Evolutionary conservation across 805 yeast species (phyloP).

Genomic region (Wickerhamomyces rabaulensis): DNA sequence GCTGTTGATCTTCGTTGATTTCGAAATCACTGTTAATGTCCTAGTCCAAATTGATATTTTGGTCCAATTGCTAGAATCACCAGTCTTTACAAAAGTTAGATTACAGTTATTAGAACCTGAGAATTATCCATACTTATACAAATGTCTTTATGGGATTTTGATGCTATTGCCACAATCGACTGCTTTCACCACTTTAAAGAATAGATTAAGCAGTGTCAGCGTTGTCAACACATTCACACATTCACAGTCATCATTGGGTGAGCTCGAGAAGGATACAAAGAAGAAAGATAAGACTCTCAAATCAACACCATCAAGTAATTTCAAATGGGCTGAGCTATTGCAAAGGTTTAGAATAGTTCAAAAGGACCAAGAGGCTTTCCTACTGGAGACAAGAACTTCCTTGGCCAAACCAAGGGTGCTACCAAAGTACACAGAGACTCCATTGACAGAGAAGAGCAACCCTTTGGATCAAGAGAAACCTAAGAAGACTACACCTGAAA

Average conservation of each 20-base stretch:
- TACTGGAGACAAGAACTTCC: constrained; percentile 11
- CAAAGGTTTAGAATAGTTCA: constrained; percentile 47
- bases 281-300: neutral
- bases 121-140: constrained; percentile 71
- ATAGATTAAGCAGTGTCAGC: constrained; percentile 52
- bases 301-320: constrained; percentile 14
- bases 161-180: constrained; percentile 94
- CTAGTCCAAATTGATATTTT: constrained; percentile 84
- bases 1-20: constrained; percentile 71
- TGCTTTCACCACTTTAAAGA: constrained; percentile 78
- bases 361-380: constrained; percentile 29
- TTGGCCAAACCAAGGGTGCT: constrained; percentile 10
- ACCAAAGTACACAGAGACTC: constrained; percentile 21
- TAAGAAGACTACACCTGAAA: constrained; percentile 1
- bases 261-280: neutral
- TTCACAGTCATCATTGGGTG: constrained; percentile 4
- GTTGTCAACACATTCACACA: constrained; percentile 25
- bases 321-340: constrained; percentile 38
- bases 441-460: constrained; percentile 13
- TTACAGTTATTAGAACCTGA: constrained; percentile 87
- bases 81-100: constrained; percentile 82
- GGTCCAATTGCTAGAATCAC: constrained; percentile 87
- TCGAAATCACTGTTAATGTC: constrained; percentile 73
- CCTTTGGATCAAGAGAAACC: constrained; percentile 11
- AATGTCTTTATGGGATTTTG: constrained; percentile 83